Evolutionary conservation across 208 protist genomes (phyloP).

Genomic region (Leishmania lainsoni): DNA sequence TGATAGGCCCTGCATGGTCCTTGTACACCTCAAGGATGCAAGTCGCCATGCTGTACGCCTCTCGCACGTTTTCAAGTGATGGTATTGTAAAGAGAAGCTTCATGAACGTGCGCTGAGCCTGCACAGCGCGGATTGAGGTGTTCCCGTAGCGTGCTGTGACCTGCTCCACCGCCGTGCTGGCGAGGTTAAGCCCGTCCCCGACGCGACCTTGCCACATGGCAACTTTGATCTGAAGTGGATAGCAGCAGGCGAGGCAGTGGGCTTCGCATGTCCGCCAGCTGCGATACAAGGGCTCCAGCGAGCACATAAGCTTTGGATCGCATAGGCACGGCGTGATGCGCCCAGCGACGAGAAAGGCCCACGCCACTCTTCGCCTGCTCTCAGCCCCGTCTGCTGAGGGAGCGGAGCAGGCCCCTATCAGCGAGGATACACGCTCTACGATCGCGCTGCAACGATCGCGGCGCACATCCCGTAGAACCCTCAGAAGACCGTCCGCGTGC

Average conservation of each 20-base stretch:
- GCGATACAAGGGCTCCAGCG: slow-evolving; percentile 54
- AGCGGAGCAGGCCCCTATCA: slow-evolving; percentile 48
- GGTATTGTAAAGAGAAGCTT: slow-evolving; percentile 39
- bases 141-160: slow-evolving; percentile 30
- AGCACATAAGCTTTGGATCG: slow-evolving; percentile 39
- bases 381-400: neutral
- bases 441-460: slow-evolving; percentile 38
- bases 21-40: slow-evolving; percentile 51
- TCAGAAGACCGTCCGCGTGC: slow-evolving; percentile 36
- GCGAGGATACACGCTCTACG: slow-evolving; percentile 55
- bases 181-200: slow-evolving; percentile 52
- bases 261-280: slow-evolving; percentile 45
- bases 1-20: slow-evolving; percentile 49
- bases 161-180: slow-evolving; percentile 35
- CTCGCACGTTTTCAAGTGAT: slow-evolving; percentile 39
- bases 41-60: slow-evolving; percentile 40
- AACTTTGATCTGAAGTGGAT: slow-evolving; percentile 62
- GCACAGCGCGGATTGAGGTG: slow-evolving; percentile 44
- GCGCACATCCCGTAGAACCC: slow-evolving; percentile 48
- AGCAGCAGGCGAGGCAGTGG: slow-evolving; percentile 67
- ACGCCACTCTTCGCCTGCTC: slow-evolving; percentile 28
- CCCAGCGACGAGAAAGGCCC: slow-evolving; percentile 44
- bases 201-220: slow-evolving; percentile 60
- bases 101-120: slow-evolving; percentile 38
- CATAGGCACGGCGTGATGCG: slow-evolving; percentile 60